phyloP scores from a whole-genome alignment of 768 basidiomycete species.

The Tylopilus intermedius region DNA sequence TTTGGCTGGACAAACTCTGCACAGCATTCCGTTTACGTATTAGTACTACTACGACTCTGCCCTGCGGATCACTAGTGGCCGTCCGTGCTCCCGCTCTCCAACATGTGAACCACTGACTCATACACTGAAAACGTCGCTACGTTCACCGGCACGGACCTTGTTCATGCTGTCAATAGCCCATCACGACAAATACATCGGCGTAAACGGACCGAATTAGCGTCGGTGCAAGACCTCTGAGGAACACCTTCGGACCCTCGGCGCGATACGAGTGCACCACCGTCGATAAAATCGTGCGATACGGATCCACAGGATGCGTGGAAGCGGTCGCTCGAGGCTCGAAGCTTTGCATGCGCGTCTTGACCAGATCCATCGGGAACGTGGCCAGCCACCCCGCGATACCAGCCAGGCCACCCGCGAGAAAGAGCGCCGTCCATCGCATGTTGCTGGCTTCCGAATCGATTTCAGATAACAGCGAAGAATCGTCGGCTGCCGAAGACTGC shows the following conservation, averaged over 20 bases:
- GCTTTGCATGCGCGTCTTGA: conserved; percentile 86
- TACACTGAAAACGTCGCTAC: conserved; percentile 59
- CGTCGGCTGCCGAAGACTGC: background rate
- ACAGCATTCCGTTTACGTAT: conserved; percentile 11
- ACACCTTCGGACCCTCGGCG: no score
- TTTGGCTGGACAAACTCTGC: conserved; percentile 27
- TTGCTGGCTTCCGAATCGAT: no score
- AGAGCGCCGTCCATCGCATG: no score
- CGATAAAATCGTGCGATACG: conserved; percentile 27
- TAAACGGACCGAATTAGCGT: conserved; percentile 65
- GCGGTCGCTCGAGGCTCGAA: conserved; percentile 30
- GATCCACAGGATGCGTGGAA: no score
- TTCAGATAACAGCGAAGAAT: no score
- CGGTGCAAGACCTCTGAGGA: no score
- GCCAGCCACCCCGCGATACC: conserved; percentile 62
- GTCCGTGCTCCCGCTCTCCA: no score
- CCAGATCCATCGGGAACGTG: conserved; percentile 81
- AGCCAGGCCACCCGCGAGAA: conserved; percentile 45
- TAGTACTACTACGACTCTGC: no score
- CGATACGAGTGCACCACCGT: conserved; percentile 37
- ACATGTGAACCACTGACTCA: conserved; percentile 45
- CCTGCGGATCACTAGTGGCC: no score
- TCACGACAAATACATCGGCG: background rate
- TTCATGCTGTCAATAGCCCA: background rate
- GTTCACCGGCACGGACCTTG: conserved; percentile 79